These are phyloP conservation scores for Dioscorea cayenensis DNA, from an alignment of 116 monocot genomes.

Conservation along the genomic window DNA sequence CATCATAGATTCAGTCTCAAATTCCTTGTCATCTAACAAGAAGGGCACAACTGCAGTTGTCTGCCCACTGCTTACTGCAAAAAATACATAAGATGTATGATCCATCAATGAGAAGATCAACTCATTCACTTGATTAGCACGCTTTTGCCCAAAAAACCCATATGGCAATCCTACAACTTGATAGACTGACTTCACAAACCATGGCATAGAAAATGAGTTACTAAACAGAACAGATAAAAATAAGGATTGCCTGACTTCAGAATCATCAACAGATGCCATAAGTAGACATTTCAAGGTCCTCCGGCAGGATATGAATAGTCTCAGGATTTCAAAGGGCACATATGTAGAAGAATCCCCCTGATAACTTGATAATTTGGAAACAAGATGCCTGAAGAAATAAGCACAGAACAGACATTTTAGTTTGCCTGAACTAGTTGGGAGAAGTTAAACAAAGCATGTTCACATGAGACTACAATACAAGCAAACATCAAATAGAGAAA, in stretches of 20 bases:
- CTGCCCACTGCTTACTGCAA: slow-evolving; percentile 26
- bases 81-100: slow-evolving; percentile 60
- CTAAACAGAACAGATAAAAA: slow-evolving; percentile 14
- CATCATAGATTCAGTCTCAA: slow-evolving; percentile 26
- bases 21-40: slow-evolving; percentile 8
- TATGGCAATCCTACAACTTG: slow-evolving; percentile 34
- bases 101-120: slow-evolving; percentile 49
- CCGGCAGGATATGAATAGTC: slow-evolving; percentile 69
- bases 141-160: slow-evolving; percentile 15
- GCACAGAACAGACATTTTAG: not conserved
- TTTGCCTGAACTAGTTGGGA: not conserved
- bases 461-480: not conserved
- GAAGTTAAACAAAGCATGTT: not conserved
- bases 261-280: slow-evolving; percentile 17
- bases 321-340: slow-evolving; percentile 35
- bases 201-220: slow-evolving; percentile 33
- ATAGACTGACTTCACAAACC: slow-evolving; percentile 63
- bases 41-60: slow-evolving; percentile 12
- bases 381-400: slow-evolving; percentile 42
- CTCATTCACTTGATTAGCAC: slow-evolving; percentile 21
- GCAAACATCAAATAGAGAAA: not conserved
- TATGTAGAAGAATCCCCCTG: slow-evolving; percentile 14
- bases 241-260: slow-evolving; percentile 9
- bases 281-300: slow-evolving; percentile 60
- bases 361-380: slow-evolving; percentile 31